Evolutionary conservation across 345 rosid genomes (phyloP), one percentile per base, ranked within the genome.

Genomic region (Zanthoxylum bungeanum): DNA sequence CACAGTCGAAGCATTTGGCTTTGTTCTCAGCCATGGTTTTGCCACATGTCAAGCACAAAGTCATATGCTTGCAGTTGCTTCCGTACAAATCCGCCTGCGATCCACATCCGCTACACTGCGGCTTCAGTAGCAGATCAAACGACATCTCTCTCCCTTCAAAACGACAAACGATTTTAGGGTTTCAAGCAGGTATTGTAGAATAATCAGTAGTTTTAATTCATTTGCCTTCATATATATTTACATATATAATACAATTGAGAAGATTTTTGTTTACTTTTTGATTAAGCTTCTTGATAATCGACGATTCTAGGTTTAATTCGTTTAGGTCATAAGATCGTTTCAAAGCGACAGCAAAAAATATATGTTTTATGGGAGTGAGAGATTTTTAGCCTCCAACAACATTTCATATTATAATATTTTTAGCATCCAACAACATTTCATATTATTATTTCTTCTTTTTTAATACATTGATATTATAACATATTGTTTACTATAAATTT

Each of bases 41-140:
- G 75, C 98, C 99, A 57, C 97, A 95, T 64, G 77, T 81, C 68
- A 93, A 80, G 77, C 98, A 95, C 28, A 92, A 72, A 5, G 98
- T 95, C 97, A 95, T 89, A 84, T 95, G 99, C 84, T 88, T 95
- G 70, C 99, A 95, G 39, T 83, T 81, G 84, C 96, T 92, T 44
- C 98, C 99, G 44, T 92, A 95, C 61, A 95, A 79, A 67, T 95
- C 92, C 24, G 84, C 61, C 42, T 81, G 64, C 37, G 96, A 88
- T 59, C 91, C 91, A 51, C 99, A 95, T 34, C 93, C 89, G 24
- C 91, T 69, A 52, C 98, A 95, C 37, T 92, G 76, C 67, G 91
- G 84, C 83, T 89, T 91, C 79, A 95, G 74, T 44, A 81, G 68
- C 55, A 95, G 85, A 80, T 92, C 93, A 56, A 86, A 39, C 77